A percentile compares a stretch with the other conserved stretches of the same genome.
Evolutionary conservation across 1,139 yeast species (phyloP).

Genomic region (Taphrina flavorubra): DNA sequence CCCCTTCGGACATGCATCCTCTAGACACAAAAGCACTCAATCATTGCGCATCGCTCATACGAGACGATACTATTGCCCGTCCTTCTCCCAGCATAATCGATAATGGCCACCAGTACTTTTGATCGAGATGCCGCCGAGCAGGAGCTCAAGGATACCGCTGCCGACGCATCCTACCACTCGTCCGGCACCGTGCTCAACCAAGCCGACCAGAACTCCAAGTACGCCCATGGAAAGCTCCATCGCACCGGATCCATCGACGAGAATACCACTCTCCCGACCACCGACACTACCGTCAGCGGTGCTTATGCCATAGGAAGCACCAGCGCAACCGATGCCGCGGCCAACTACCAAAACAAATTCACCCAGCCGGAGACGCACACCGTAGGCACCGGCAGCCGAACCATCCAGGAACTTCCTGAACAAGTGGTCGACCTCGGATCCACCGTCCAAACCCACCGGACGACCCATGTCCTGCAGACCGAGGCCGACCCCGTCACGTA

Average conservation of each 20-base stretch:
- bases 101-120: not conserved
- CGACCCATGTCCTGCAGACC: constrained; percentile 15
- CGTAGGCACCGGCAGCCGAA: constrained; percentile 17
- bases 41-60: no score
- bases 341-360: constrained; percentile 22
- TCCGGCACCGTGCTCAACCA: constrained; percentile 22
- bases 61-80: not conserved
- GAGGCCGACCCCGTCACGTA: constrained; percentile 15
- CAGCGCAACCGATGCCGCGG: not conserved
- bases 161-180: constrained; percentile 28
- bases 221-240: constrained; percentile 23
- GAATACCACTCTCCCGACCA: constrained; percentile 20
- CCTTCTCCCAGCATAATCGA: not conserved
- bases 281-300: constrained; percentile 14
- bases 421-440: constrained; percentile 19
- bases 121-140: constrained; percentile 19
- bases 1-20: not conserved
- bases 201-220: constrained; percentile 17
- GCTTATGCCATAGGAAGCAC: constrained; percentile 17
- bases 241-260: constrained; percentile 26
- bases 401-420: constrained; percentile 17
- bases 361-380: constrained; percentile 21
- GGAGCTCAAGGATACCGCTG: constrained; percentile 21
- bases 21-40: not conserved
- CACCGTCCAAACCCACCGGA: constrained; percentile 19